Evolutionary conservation across 768 basidiomycete species (phyloP).

Genomic region (Stropharia rugosoannulata): DNA sequence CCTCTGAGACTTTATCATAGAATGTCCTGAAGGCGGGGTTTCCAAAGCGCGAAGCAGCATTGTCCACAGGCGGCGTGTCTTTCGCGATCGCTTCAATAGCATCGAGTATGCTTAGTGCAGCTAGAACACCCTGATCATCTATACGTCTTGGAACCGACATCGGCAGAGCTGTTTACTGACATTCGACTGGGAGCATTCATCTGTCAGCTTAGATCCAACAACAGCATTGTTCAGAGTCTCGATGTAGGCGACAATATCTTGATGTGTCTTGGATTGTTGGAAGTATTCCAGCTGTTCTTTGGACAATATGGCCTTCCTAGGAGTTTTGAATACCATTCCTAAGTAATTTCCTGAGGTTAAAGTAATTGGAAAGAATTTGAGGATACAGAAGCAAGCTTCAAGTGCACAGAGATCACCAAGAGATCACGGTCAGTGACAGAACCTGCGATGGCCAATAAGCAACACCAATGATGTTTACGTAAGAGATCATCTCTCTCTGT

Average conservation of each 20-base stretch:
- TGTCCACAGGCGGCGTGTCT: slow-evolving; percentile 83
- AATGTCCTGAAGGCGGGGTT: slow-evolving; percentile 96
- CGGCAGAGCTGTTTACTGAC: slow-evolving; percentile 41
- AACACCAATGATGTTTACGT: no score
- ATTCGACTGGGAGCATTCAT: slow-evolving; percentile 52
- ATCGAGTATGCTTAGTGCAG: slow-evolving; percentile 65
- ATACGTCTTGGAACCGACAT: slow-evolving; percentile 5
- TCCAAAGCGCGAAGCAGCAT: slow-evolving; percentile 89
- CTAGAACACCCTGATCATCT: slow-evolving; percentile 52
- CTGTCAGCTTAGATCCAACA: slow-evolving; percentile 73
- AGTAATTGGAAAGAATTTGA: background rate
- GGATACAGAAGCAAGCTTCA: no score
- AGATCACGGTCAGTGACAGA: no score
- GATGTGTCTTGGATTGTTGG: slow-evolving; percentile 69
- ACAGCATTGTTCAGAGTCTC: slow-evolving; percentile 74
- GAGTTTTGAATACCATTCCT: slow-evolving; percentile 43
- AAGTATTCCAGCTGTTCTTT: slow-evolving; percentile 81
- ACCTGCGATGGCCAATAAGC: no score
- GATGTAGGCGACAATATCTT: slow-evolving; percentile 67
- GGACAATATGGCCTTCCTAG: slow-evolving; percentile 74
- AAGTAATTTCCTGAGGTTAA: background rate
- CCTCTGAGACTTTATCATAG: slow-evolving; percentile 79
- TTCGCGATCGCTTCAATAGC: slow-evolving; percentile 63
- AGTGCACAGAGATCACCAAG: no score
- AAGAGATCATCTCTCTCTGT: no score